phyloP scores from a whole-genome alignment of 2,329 filamentous ascomycete genomes.

The Epichloe sibirici region DNA sequence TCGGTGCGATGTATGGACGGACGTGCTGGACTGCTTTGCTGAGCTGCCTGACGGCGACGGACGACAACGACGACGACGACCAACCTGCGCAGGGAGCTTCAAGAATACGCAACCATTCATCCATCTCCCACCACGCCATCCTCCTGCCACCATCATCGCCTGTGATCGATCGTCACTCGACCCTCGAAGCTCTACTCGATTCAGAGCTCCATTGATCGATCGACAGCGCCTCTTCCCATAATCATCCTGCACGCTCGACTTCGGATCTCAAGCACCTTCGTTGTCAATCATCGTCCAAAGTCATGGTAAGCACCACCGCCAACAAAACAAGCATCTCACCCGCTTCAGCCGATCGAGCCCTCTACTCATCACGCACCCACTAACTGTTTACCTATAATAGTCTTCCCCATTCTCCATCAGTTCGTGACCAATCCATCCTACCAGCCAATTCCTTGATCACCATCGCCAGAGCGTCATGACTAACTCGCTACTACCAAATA shows the following conservation, averaged over 20 bases:
- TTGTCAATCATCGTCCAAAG: background rate
- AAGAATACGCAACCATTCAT: constrained; percentile 1
- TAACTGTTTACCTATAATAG: constrained; percentile 34
- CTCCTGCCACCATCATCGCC: background rate
- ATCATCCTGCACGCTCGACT: background rate
- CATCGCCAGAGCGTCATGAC: background rate
- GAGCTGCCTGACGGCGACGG: constrained; percentile 1
- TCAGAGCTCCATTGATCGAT: background rate
- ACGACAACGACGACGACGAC: constrained; percentile 1
- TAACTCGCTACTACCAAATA: constrained; percentile 15
- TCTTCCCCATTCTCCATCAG: constrained; percentile 93
- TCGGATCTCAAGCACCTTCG: background rate
- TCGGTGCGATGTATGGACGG: background rate
- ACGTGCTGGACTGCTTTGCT: background rate
- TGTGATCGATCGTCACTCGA: background rate
- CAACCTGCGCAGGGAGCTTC: constrained; percentile 1
- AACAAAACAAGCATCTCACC: background rate
- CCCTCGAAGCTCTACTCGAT: background rate
- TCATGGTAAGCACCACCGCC: constrained; percentile 2
- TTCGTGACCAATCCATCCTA: constrained; percentile 30
- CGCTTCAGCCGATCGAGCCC: background rate
- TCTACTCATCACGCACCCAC: constrained; percentile 3
- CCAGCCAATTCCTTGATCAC: background rate
- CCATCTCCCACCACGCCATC: constrained; percentile 4
- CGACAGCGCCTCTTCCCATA: background rate